These are phyloP conservation scores for Erodium texanum DNA, from an alignment of 441 rosid genomes.

Conservation along the genomic window DNA sequence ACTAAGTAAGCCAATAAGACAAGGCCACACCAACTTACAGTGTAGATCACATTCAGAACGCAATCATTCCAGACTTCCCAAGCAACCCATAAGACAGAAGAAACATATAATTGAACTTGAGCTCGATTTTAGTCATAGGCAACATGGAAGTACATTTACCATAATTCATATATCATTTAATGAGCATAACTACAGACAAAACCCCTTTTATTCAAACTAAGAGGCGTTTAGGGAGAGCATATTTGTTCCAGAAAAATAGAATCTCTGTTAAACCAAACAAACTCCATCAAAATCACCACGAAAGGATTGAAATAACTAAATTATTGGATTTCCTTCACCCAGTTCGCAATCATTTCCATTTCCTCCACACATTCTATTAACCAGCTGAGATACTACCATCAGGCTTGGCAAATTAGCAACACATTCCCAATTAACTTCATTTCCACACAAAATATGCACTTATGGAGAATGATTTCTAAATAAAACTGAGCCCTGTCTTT, in stretches of 20 bases:
- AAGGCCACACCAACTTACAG: not conserved
- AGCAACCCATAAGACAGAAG: not conserved
- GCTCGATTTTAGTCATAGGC: not conserved
- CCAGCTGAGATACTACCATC: too few relatives aligned
- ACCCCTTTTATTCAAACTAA: not conserved
- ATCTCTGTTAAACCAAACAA: not conserved
- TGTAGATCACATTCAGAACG: not conserved
- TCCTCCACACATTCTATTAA: not conserved
- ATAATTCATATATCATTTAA: constrained; percentile 1
- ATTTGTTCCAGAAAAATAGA: not conserved
- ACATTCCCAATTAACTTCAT: not conserved
- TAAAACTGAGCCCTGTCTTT: not conserved
- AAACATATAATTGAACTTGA: not conserved
- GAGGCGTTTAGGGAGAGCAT: not conserved
- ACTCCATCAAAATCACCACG: not conserved
- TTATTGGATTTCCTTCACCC: not conserved
- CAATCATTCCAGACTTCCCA: not conserved
- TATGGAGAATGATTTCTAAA: not conserved
- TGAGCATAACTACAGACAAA: not conserved
- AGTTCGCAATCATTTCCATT: not conserved
- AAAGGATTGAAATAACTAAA: not conserved
- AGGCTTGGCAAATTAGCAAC: too few relatives aligned
- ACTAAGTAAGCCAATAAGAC: too few relatives aligned
- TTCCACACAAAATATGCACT: not conserved
- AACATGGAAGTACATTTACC: not conserved